Evolutionary conservation across 2,329 filamentous ascomycete species (phyloP), one percentile per base, ranked within the genome.

Genomic region (Sporothrix variecibatus): DNA sequence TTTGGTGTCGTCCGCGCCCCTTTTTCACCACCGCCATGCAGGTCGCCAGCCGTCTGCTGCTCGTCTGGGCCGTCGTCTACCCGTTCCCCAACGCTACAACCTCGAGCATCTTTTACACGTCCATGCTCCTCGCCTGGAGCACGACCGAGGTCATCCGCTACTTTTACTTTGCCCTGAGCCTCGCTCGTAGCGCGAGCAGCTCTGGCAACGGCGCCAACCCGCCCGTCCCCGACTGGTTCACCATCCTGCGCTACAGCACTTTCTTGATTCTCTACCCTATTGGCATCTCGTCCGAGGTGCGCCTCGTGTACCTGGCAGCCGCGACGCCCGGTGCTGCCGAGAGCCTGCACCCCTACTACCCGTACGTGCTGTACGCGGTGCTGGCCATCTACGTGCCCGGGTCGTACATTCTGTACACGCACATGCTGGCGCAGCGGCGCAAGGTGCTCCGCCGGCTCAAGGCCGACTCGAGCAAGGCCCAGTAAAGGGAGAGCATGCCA

Each of bases 231-330:
- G 81, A 79, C 0, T 85, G 87, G 75, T 87, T 97, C 80, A 90
- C 90, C 51, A 97, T 94, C 93, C 85, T 97, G 82, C 87, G 94
- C 78, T 95, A 98, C 84, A 97, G 97, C 82, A 94, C 93, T 8
- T 99, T 99, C 84, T 94, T 94, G 79, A 85, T 98, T 51, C 88
- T 99, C 28, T 99, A 99, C 83, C 96, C 96, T 0, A 82, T 98
- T 75, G 96, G 96, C 58, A 98, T 98, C 80, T 86, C 88, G 56
- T 96, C 93, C 84, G 96, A 99, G 87, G 93, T 92, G 79, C 90
- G 88, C 83, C 87, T 98, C 79, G 91, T 98, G 71, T 94, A 90
- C 81, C 85, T 87, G 73, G 91, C 93, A 4, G 75, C 80, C 0
- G 87, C 92, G 68, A 86, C 83, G 15, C 91, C 92, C 1, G 90